Conservation (phyloP, 176 grass and related monocot genomes). For the Saccharum officinarum region DNA sequence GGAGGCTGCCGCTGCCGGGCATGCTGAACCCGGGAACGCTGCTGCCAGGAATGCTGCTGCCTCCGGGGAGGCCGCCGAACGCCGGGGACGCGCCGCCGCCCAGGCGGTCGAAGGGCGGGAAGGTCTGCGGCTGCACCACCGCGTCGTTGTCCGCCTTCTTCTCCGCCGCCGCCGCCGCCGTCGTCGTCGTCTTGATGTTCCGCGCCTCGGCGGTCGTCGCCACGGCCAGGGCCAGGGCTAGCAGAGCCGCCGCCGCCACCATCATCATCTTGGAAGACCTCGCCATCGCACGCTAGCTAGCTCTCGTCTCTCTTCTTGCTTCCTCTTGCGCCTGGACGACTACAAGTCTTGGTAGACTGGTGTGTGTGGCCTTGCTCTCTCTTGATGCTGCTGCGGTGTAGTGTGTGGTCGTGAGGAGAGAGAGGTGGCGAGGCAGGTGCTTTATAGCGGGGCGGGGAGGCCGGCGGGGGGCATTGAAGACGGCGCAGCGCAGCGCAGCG, state of each 20-base stretch:
- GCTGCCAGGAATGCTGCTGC: constrained; percentile 41
- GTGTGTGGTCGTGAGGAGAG: not conserved
- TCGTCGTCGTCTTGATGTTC: constrained; percentile 56
- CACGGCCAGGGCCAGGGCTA: constrained; percentile 32
- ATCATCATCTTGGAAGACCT: constrained; percentile 47
- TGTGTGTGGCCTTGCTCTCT: not conserved
- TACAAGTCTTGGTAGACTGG: not conserved
- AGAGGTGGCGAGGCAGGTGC: not conserved
- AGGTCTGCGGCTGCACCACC: constrained; percentile 61
- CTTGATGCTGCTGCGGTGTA: not conserved
- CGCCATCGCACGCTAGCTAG: constrained; percentile 37
- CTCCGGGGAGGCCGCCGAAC: constrained; percentile 38
- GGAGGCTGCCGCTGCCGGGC: not conserved
- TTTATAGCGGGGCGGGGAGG: constrained; percentile 31
- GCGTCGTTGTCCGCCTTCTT: constrained; percentile 21
- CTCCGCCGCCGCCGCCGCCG: not conserved
- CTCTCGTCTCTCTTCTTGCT: not conserved
- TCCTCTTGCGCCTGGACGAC: not conserved
- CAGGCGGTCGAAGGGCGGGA: constrained; percentile 67
- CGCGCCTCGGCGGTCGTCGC: constrained; percentile 62
- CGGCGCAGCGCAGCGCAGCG: constrained; percentile 16
- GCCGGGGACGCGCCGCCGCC: constrained; percentile 30
- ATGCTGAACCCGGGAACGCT: constrained; percentile 24
- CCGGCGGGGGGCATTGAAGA: constrained; percentile 32
- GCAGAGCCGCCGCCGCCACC: constrained; percentile 28